Conservation (phyloP, 1,284 basidiomycete genomes). For the Ganoderma leucocontextum region DNA sequence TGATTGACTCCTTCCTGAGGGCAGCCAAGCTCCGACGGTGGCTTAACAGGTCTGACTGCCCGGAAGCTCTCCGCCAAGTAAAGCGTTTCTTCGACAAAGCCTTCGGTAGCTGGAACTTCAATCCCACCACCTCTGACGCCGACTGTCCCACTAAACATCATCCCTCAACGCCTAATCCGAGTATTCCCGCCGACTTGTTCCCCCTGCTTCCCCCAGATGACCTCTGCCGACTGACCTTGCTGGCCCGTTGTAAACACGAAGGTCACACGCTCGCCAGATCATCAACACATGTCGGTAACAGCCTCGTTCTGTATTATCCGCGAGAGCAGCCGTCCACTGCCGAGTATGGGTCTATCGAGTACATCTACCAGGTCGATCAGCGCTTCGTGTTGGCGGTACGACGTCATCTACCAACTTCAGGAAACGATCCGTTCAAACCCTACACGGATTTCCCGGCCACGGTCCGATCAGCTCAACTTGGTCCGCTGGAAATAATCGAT, state of each 20-base stretch:
- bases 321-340: background rate
- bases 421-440: conserved; percentile 9
- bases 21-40: conserved; percentile 15
- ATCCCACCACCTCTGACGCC: background rate
- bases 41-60: conserved; percentile 12
- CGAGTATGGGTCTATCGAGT: conserved; percentile 15
- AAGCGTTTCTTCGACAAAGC: conserved; percentile 1
- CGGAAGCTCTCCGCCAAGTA: conserved; percentile 7
- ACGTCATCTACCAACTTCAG: conserved; percentile 1
- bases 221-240: background rate
- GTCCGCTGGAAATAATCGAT: background rate
- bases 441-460: conserved; percentile 6
- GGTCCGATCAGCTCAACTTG: background rate
- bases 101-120: background rate
- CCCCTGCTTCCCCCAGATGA: background rate
- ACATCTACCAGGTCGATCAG: conserved; percentile 13
- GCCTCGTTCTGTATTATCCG: conserved; percentile 8
- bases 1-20: conserved; percentile 11
- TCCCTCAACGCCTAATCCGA: background rate
- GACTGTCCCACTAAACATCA: background rate
- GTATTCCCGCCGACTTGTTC: background rate
- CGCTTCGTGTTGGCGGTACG: conserved; percentile 12
- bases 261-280: conserved; percentile 2
- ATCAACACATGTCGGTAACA: conserved; percentile 16
- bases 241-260: conserved; percentile 1